Evolutionary conservation across 306 rosid species (phyloP).

Genomic region (Trifolium fragiferum): DNA sequence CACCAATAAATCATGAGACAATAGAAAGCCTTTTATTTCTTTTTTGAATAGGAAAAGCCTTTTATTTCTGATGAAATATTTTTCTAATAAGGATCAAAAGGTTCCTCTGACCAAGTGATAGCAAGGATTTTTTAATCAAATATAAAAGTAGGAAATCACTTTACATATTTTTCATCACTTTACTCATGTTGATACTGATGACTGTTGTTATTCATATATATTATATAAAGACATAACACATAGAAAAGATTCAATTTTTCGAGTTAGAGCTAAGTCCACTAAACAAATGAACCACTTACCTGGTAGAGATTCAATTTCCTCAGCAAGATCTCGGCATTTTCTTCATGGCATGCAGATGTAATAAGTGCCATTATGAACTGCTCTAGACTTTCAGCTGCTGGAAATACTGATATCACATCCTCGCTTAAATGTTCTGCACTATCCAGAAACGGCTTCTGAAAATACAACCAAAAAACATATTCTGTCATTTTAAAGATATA

Average conservation of each 20-base stretch:
- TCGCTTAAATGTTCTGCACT: constrained; percentile 86
- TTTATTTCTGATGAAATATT: background rate
- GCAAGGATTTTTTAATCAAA: constrained; percentile 25
- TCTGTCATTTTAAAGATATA: constrained; percentile 32
- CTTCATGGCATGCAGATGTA: constrained; percentile 73
- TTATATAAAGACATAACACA: constrained; percentile 1
- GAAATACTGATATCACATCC: constrained; percentile 94
- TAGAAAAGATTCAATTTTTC: constrained; percentile 31
- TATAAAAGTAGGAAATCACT: constrained; percentile 27
- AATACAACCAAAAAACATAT: constrained; percentile 32
- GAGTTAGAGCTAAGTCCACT: constrained; percentile 21
- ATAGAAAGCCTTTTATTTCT: constrained; percentile 20
- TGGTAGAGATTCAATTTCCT: constrained; percentile 81
- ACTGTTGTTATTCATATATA: constrained; percentile 7
- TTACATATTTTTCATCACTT: constrained; percentile 15
- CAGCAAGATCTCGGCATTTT: constrained; percentile 71
- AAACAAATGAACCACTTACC: constrained; percentile 51
- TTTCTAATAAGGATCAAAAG: constrained; percentile 19
- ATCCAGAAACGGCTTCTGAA: constrained; percentile 92
- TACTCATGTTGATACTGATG: constrained; percentile 16
- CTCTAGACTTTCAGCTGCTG: constrained; percentile 94
- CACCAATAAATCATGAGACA: constrained; percentile 35
- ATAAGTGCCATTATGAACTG: constrained; percentile 79
- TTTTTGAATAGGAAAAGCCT: constrained; percentile 17
- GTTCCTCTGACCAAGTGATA: constrained; percentile 15